Evolutionary conservation across 176 grass and related monocot genomes (phyloP).

Genomic region (Aegilops longissima): DNA sequence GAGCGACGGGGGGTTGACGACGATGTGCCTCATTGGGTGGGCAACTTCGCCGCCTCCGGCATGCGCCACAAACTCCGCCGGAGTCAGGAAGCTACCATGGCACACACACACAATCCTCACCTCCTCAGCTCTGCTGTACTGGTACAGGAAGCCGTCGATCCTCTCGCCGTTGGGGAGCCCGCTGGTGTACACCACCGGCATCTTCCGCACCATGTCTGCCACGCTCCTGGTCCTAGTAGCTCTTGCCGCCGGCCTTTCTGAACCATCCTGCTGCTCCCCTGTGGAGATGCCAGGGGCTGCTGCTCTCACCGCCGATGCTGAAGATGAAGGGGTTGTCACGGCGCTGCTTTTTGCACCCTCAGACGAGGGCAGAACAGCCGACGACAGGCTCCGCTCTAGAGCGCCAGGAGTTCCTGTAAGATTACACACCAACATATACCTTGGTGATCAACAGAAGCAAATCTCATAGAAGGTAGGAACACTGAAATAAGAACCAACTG

Average conservation of each 20-base stretch:
- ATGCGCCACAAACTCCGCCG: slow-evolving; percentile 79
- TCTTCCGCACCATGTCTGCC: slow-evolving; percentile 51
- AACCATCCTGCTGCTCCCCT: slow-evolving; percentile 15
- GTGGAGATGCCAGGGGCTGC: background rate
- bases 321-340: background rate
- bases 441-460: background rate
- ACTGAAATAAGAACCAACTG: background rate
- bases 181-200: slow-evolving; percentile 73
- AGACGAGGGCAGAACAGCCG: background rate
- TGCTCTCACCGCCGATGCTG: background rate
- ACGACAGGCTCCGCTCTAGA: background rate
- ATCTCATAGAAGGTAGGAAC: background rate
- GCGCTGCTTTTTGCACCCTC: background rate
- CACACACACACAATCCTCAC: slow-evolving; percentile 85
- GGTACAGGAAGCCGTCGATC: slow-evolving; percentile 78
- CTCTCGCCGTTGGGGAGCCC: slow-evolving; percentile 63
- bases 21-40: slow-evolving; percentile 74
- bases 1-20: slow-evolving; percentile 42
- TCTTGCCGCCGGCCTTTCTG: slow-evolving; percentile 14
- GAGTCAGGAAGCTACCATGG: slow-evolving; percentile 83
- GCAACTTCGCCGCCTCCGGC: slow-evolving; percentile 62
- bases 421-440: background rate
- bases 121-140: slow-evolving; percentile 60
- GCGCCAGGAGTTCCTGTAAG: slow-evolving; percentile 1
- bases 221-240: too few species aligned